Base-by-base conservation (phyloP, 179 eudicot genomes). In the Actinidia chinensis region DNA sequence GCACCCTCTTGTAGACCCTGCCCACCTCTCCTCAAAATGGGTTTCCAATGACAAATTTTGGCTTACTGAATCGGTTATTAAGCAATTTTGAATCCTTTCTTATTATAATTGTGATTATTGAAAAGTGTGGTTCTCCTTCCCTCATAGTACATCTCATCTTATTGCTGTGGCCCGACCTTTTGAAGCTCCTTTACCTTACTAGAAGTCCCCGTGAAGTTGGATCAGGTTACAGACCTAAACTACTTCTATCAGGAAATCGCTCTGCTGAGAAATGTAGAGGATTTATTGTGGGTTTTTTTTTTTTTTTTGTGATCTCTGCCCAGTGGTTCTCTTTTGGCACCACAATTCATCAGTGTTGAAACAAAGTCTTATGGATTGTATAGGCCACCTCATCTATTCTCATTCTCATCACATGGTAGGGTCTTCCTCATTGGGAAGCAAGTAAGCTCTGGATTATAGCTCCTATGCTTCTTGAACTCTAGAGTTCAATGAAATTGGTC, bases 341-440 rank as follows among this genome's bases (percentile, higher is more conserved):
- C 55, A 40, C 13, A 46, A 51, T 72, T 80, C 68, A 46, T 72
- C 10, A 13, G 77, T 28, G 25, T 18, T 40, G 86, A 81, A 81
- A 76, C 68, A 67, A 25, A 71, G 25, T 77, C 83, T 71, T 81
- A 86, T 73, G 72, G 74, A 68, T 68, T 71, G 74, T 64, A 65
- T 82, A 79, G 17, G 79, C 55, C 18, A 56, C 66, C 46, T 85
- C 94, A 71, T 87, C 82, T 59, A 76, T 84, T 79, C 67, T 64
- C 86, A 81, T 82, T 85, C 82, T 88, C 98, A 79, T 92, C 98
- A 69, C 89, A 73, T 77, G 71, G 86, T 86, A 46, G 94, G 88
- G 84, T 94, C 98, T 87, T 94, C 99, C 82, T 91, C 86, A 95
- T 94, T 54, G 91, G 91, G 79, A 94, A 94, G 87, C 98, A 94